These are phyloP conservation scores for Mallotus repandus DNA, from an alignment of 441 rosid genomes.

Conservation along the genomic window DNA sequence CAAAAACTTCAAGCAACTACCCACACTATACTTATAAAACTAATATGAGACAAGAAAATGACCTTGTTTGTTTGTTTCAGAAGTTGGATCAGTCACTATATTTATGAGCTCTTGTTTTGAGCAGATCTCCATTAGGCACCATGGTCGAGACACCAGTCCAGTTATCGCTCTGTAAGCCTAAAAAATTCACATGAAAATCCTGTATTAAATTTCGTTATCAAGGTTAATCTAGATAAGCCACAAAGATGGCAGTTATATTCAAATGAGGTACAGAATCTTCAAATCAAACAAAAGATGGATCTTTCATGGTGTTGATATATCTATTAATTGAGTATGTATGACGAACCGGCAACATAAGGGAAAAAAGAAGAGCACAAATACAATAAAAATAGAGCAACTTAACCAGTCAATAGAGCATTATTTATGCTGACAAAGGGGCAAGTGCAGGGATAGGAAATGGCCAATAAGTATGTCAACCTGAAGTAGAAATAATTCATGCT, in stretches of 20 bases:
- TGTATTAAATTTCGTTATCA: neutral
- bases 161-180: slow-evolving; percentile 75
- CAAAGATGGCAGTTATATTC: neutral
- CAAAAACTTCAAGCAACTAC: neutral
- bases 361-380: neutral
- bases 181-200: slow-evolving; percentile 13
- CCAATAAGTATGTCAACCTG: neutral
- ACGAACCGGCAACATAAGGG: neutral
- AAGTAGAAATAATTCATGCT: neutral
- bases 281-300: neutral
- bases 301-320: neutral
- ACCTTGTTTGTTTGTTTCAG: slow-evolving; percentile 82
- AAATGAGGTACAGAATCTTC: neutral
- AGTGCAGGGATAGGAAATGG: neutral
- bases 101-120: slow-evolving; percentile 70
- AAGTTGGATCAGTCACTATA: slow-evolving; percentile 57
- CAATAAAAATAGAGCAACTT: neutral
- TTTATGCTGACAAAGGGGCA: neutral
- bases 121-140: slow-evolving; percentile 84
- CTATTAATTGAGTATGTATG: neutral
- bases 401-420: no score
- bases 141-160: slow-evolving; percentile 76
- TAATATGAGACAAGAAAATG: neutral
- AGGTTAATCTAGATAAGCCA: slow-evolving; percentile 8
- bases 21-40: neutral